These are phyloP conservation scores for Centrapalus pauciflorus DNA, from an alignment of 129 eudicot genomes.

Conservation along the genomic window DNA sequence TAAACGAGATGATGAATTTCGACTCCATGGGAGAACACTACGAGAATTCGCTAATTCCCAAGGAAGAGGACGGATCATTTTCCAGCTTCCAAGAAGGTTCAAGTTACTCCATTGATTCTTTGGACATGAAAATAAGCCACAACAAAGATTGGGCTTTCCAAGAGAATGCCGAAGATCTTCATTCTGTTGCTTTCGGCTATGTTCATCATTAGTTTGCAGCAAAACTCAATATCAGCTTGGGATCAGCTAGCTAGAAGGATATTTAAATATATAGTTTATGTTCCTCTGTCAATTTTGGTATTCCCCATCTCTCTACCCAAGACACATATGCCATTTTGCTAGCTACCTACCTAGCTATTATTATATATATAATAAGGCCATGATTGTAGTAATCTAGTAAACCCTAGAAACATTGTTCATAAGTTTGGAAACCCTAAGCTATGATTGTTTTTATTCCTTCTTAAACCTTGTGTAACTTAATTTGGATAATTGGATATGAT, in stretches of 20 bases:
- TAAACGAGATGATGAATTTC: constrained; percentile 33
- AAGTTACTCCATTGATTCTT: constrained; percentile 52
- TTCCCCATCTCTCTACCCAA: constrained; percentile 24
- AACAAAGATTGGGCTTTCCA: constrained; percentile 52
- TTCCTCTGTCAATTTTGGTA: constrained; percentile 36
- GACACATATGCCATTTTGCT: constrained; percentile 32
- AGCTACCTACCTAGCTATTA: constrained; percentile 25
- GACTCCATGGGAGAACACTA: constrained; percentile 33
- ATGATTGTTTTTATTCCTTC: constrained; percentile 29
- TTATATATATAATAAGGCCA: constrained; percentile 28
- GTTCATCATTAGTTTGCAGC: constrained; percentile 38
- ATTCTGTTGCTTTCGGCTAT: constrained; percentile 68
- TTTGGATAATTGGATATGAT: constrained; percentile 42
- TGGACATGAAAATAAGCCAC: constrained; percentile 42
- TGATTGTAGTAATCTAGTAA: no score
- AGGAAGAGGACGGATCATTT: constrained; percentile 51
- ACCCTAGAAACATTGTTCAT: constrained; percentile 58
- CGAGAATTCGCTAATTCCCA: constrained; percentile 22
- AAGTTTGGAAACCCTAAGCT: constrained; percentile 42
- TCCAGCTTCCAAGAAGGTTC: constrained; percentile 61
- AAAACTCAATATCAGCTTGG: constrained; percentile 27
- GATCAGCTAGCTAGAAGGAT: constrained; percentile 27
- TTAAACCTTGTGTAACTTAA: constrained; percentile 42
- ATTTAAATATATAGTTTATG: constrained; percentile 9
- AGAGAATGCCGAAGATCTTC: constrained; percentile 64